Base-by-base conservation (phyloP, 345 rosid genomes). In the Atalantia buxifolia region DNA sequence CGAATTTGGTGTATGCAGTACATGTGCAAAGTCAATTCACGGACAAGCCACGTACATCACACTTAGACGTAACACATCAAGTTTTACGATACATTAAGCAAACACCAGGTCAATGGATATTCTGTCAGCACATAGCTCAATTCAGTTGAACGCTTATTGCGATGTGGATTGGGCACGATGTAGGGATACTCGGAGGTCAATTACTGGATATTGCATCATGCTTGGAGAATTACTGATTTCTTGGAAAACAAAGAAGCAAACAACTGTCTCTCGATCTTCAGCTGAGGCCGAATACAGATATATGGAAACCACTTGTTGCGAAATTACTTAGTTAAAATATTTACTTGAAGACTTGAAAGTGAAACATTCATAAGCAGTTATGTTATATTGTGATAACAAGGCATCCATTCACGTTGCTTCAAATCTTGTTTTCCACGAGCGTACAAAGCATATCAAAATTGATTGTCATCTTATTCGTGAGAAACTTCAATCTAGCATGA, bases 211-310 rank as follows among this genome's bases (percentile, higher is more conserved):
- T 53, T 76, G 22, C 9, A n/a, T 66, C 4, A 50, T 76, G 16
- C 30, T 76, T 38, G 50, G 62, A 18, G 38, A 70, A 27, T 38
- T 45, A 40, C 50, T 4, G 13, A 36, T 69, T 13, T 77, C 80
- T 18, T 69, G n/a, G 80, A 69, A 71, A n/a, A 40, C n/a, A 13
- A 30, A 77, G 9, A 77, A 70, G 16, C 76, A 45, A 77, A 69
- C 60, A 10, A 77, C 22, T 8, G 21, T 77, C 16, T 35, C 62
- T 7, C 16, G 45, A 3, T 61, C 76, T 14, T 57, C 7, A 18
- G 31, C 48, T 13, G 35, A 69, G 31, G 61, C 40, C 6, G 45
- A 55, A 61, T 70, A 45, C 5, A 35, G 33, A n/a, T 77, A n/a
- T 16, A 69, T 70, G 60, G 76, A 68, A 38, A 24, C 68, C 16